Base-by-base conservation (phyloP, 2,329 filamentous ascomycete species). In the Pestalotiopsis sp. region DNA sequence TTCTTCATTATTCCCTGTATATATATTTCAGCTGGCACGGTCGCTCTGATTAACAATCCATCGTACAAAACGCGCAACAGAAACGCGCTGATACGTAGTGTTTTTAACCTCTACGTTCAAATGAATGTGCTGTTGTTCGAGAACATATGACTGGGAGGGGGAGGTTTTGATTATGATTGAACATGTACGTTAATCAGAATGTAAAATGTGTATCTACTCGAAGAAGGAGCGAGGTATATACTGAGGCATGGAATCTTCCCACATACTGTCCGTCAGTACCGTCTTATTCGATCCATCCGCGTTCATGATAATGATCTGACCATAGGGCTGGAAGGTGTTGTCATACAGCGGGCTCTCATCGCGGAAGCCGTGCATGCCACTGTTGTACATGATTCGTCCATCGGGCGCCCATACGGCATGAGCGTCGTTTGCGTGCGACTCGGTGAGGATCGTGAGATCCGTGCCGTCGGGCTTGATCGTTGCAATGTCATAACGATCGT, bases 321-420 rank as follows among this genome's bases (percentile, higher is more conserved):
- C 59, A 23, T 41, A 61, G 14, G 59, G 59, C n/a, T 61, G 59
- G 4, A 61, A 61, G 6, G 81, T 83, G 45, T 81, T 69, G 65
- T 84, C 82, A 65, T 80, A 84, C 1, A 79, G 70, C 0, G 78
- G 75, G 11, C 77, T 75, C 74, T 84, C 82, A 52, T 81, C 78
- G 45, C 80, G 76, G 74, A 83, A 84, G 2, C 81, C 82, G 66
- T 79, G 84, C 79, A 80, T 80, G 3, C 81, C 81, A 9, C 75
- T 82, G 9, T 72, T 78, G 52, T 77, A 85, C 70, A 82, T 69
- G 45, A 84, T 83, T 3, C 76, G 76, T 6, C 81, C 80, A 73
- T 84, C 81, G 0, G 75, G 73, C 0, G 78, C 76, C 81, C 82
- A 84, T 1, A 83, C 80, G 1, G 82, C 81, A 71, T 84, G 82